These are phyloP conservation scores for rapeseed (Brassica napus) DNA, from an alignment of 345 rosid genomes.

Conservation along the genomic window DNA sequence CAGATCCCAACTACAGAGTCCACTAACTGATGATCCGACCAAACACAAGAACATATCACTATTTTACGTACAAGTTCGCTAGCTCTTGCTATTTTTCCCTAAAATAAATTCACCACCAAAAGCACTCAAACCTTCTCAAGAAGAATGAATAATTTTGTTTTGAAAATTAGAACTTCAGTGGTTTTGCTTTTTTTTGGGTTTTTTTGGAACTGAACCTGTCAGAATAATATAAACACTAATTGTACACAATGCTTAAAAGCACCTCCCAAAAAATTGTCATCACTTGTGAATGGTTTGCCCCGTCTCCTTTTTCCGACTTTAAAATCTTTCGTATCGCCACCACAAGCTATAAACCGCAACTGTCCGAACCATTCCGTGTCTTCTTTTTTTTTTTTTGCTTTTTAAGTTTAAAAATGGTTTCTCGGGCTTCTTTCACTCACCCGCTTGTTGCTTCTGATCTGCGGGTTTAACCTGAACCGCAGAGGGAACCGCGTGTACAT, in stretches of 20 bases:
- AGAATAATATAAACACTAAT: constrained; percentile 41
- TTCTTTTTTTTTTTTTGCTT: background rate
- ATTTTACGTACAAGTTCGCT: background rate
- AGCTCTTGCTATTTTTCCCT: background rate
- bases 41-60: background rate
- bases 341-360: constrained; percentile 37
- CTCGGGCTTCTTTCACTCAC: constrained; percentile 50
- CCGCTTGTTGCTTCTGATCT: constrained; percentile 86
- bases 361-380: constrained; percentile 29
- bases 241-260: constrained; percentile 39
- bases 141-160: constrained; percentile 30
- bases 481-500: constrained; percentile 55
- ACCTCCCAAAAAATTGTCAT: constrained; percentile 29
- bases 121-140: constrained; percentile 21
- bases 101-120: background rate
- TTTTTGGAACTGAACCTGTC: constrained; percentile 20
- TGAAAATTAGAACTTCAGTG: constrained; percentile 25
- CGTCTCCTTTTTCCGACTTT: constrained; percentile 17
- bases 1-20: background rate
- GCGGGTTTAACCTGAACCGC: constrained; percentile 79
- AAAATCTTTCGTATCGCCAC: constrained; percentile 24
- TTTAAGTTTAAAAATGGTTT: background rate
- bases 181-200: background rate
- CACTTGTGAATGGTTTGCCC: background rate
- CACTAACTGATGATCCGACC: constrained; percentile 3